Conservation (phyloP, 768 basidiomycete species). For the Boletus vinaceobasis region DNA sequence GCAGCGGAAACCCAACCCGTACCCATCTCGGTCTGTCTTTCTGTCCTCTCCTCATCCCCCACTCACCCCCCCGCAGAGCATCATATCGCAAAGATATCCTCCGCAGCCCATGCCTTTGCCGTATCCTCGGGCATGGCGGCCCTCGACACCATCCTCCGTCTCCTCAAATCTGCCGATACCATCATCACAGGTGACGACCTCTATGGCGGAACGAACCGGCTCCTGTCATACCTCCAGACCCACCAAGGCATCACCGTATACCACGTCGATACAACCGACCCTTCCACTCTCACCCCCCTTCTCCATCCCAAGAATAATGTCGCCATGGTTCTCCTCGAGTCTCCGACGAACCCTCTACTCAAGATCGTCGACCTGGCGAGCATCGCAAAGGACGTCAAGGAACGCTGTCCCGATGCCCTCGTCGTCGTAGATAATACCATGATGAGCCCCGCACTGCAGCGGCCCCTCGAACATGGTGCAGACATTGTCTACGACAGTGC, state of each 20-base stretch:
- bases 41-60: neutral
- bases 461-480: slow-evolving; percentile 92
- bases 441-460: slow-evolving; percentile 98
- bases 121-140: slow-evolving; percentile 99
- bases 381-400: slow-evolving; percentile 82
- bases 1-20: slow-evolving; percentile 96
- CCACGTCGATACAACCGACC: slow-evolving; percentile 90
- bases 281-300: slow-evolving; percentile 55
- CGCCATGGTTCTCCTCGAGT: slow-evolving; percentile 94
- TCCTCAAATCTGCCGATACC: slow-evolving; percentile 94
- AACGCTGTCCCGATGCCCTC: slow-evolving; percentile 73
- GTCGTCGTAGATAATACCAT: slow-evolving; percentile 97
- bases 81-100: slow-evolving; percentile 95
- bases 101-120: slow-evolving; percentile 82
- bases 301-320: slow-evolving; percentile 67
- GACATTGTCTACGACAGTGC: slow-evolving; percentile 98
- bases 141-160: slow-evolving; percentile 88
- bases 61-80: slow-evolving; percentile 59
- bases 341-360: slow-evolving; percentile 94
- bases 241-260: slow-evolving; percentile 88
- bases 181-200: slow-evolving; percentile 96
- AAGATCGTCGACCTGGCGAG: slow-evolving; percentile 88
- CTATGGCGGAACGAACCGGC: slow-evolving; percentile 96
- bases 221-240: slow-evolving; percentile 82
- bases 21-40: slow-evolving; percentile 77